Evolutionary conservation across 2,329 filamentous ascomycete genomes (phyloP), one percentile per base, ranked within the genome.

Genomic region (Myriosclerotinia curreyana): DNA sequence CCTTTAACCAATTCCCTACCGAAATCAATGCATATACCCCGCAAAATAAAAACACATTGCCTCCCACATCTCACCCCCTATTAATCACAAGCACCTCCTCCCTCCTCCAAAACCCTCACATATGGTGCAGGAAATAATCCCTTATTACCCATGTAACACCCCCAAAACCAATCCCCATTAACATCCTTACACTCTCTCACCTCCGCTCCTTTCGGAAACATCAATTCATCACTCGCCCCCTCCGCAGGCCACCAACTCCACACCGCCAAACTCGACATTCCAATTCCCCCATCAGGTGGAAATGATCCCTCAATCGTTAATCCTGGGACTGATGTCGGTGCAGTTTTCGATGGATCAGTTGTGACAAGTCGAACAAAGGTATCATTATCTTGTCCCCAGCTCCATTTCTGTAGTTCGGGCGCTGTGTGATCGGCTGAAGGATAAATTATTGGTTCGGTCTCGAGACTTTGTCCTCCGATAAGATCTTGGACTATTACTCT

Each of bases 91-190:
- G 55, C n/a, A 38, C 40, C 46, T 5, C 42, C 48, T 15, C 42
- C 17, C 42, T 49, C 64, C 54, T 70, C 69, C 52, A 83, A 67
- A 36, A 86, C 72, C 69, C 79, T 79, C 34, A 92, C 90, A 80
- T 94, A 94, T 9, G 85, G 83, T 8, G 87, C 87, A 5, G 93
- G 93, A 73, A 97, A 96, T 68, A 97, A 71, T 0, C 92, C 93
- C 70, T 85, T 87, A 31, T 78, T 79, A 0, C 92, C 92, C 77
- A 92, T 92, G 79, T 96, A 97, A 36, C 86, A 86, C 0, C 94
- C 94, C 78, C 88, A 89, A 72, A 84, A 92, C 93, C 93, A 98
- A 75, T 96, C 92, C 22, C 88, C 90, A 74, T 96, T 96, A 55
- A 96, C 86, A 75, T 95, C 90, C 74, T 94, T 89, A 46, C 89